These are phyloP conservation scores for Amoeboaphelidium occidentale DNA, from an alignment of 371 early-diverging fungal species.

Conservation along the genomic window DNA sequence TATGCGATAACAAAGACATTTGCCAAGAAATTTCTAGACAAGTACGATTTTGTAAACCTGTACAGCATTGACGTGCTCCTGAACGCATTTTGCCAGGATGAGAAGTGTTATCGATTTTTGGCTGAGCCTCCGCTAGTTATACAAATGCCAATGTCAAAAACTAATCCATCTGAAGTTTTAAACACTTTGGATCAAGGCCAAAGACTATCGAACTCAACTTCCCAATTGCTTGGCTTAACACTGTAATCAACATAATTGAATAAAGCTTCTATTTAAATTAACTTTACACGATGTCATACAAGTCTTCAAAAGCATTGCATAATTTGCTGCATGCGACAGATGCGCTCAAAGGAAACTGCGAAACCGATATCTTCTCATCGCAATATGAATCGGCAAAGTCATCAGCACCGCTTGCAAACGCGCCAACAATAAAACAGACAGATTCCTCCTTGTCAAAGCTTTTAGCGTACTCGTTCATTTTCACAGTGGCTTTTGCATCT, in stretches of 20 bases:
- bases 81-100: too few relatives aligned
- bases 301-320: slow-evolving; percentile 54
- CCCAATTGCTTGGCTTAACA: too few relatives aligned
- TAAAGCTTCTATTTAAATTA: background rate
- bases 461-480: slow-evolving; percentile 45
- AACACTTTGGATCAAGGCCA: background rate
- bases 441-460: slow-evolving; percentile 49
- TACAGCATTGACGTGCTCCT: too few relatives aligned
- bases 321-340: slow-evolving; percentile 83
- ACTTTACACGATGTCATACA: slow-evolving; percentile 51
- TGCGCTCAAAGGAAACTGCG: slow-evolving; percentile 83
- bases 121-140: too few relatives aligned
- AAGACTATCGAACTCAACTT: slow-evolving; percentile 2
- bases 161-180: background rate
- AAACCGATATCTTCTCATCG: slow-evolving; percentile 83
- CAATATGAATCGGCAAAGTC: slow-evolving; percentile 70
- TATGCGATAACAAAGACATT: too few relatives aligned
- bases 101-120: too few relatives aligned
- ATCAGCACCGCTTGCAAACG: slow-evolving; percentile 89
- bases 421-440: slow-evolving; percentile 76
- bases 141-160: background rate
- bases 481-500: slow-evolving; percentile 74
- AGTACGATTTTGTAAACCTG: too few relatives aligned
- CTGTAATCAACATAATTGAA: too few relatives aligned
- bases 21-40: too few relatives aligned